phyloP scores from a whole-genome alignment of 495 filamentous ascomycete species.

The Podospora didyma region DNA sequence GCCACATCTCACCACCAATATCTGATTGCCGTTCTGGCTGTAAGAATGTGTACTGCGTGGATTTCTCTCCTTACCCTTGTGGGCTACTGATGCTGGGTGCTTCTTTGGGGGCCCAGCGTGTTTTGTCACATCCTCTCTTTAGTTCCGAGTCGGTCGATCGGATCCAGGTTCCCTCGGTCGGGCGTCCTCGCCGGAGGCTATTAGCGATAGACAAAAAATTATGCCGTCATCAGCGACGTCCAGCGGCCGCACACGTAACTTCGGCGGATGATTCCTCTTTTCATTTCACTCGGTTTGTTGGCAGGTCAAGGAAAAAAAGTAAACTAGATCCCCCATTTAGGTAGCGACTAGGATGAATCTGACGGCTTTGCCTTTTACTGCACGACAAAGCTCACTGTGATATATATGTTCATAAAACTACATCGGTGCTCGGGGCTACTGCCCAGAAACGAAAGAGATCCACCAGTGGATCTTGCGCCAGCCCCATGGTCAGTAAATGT shows the following conservation, averaged over 20 bases:
- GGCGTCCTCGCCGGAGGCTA: neutral
- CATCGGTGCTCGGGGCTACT: too few relatives aligned
- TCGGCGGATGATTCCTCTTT: neutral
- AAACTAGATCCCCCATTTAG: neutral
- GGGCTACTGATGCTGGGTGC: conserved; percentile 29
- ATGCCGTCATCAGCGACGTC: neutral
- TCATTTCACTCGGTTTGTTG: neutral
- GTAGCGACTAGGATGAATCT: neutral
- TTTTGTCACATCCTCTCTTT: conserved; percentile 16
- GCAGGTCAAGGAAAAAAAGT: neutral
- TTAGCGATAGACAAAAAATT: conserved; percentile 12
- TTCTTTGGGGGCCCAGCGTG: conserved; percentile 1
- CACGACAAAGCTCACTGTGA: too few relatives aligned
- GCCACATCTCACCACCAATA: neutral
- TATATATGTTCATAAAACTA: too few relatives aligned
- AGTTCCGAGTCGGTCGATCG: conserved; percentile 32
- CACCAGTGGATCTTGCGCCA: too few relatives aligned
- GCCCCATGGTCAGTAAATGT: neutral
- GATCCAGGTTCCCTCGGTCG: conserved; percentile 4
- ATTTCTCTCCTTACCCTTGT: conserved; percentile 17
- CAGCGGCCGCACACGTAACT: neutral
- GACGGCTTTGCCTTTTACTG: neutral
- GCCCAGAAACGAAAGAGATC: too few relatives aligned
- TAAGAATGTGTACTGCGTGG: conserved; percentile 21
- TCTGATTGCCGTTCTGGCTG: conserved; percentile 8